These are phyloP conservation scores for Lactarius psammicola DNA, from an alignment of 768 basidiomycete species.

Conservation along the genomic window DNA sequence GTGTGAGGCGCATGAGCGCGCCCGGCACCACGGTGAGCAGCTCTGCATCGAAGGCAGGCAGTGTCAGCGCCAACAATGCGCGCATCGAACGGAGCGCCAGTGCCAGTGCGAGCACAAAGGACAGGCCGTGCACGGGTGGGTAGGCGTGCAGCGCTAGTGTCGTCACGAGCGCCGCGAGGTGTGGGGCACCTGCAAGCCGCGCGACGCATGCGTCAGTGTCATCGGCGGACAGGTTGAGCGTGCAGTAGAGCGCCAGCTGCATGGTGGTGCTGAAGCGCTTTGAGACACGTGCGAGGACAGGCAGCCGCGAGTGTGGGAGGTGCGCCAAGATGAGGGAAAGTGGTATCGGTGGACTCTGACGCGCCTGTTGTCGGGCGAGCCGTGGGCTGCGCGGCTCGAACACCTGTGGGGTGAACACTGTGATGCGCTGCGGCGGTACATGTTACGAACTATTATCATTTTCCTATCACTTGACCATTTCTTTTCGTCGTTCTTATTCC, in stretches of 20 bases:
- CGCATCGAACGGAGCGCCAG: slow-evolving; percentile 38
- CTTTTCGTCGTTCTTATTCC: no score
- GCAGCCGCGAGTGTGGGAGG: slow-evolving; percentile 26
- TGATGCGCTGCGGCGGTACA: not conserved
- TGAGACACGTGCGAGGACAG: slow-evolving; percentile 32
- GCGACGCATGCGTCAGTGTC: slow-evolving; percentile 31
- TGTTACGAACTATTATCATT: no score
- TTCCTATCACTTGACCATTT: no score
- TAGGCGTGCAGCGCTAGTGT: slow-evolving; percentile 27
- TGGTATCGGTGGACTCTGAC: slow-evolving; percentile 12
- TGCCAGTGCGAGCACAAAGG: slow-evolving; percentile 30
- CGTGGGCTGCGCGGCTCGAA: slow-evolving; percentile 3
- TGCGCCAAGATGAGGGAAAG: slow-evolving; percentile 29
- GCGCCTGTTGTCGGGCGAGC: slow-evolving; percentile 1
- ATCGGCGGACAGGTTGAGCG: slow-evolving; percentile 28
- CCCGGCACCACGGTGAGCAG: slow-evolving; percentile 31
- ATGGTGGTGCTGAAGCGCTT: slow-evolving; percentile 30
- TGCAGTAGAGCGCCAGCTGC: slow-evolving; percentile 31
- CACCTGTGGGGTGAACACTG: not conserved
- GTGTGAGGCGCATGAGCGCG: slow-evolving; percentile 29
- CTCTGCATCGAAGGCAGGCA: slow-evolving; percentile 32
- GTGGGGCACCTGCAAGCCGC: slow-evolving; percentile 30
- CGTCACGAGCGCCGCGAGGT: slow-evolving; percentile 32
- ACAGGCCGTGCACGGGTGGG: slow-evolving; percentile 18
- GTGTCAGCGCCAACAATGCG: slow-evolving; percentile 31